Evolutionary conservation across 306 rosid species (phyloP).

Genomic region (Malus sieversii): DNA sequence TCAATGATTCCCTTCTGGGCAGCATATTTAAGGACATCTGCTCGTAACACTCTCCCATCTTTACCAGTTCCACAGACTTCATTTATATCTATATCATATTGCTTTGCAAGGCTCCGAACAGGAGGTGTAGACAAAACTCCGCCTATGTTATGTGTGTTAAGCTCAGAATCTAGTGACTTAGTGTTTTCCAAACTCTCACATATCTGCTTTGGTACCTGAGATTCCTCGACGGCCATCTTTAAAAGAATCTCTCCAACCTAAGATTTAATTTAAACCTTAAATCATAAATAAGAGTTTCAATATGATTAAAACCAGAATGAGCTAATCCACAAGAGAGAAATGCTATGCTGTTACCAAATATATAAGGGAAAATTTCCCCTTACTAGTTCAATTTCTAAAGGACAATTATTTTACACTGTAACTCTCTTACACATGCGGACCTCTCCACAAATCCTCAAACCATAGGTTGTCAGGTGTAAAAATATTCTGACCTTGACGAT

Average conservation of each 20-base stretch:
- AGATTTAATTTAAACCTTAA: conserved; percentile 12
- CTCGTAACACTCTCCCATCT: conserved; percentile 77
- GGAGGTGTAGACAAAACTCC: conserved; percentile 76
- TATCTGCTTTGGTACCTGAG: conserved; percentile 20
- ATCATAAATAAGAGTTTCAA: background rate
- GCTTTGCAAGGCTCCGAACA: conserved; percentile 71
- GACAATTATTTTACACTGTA: background rate
- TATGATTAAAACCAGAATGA: background rate
- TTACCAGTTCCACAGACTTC: conserved; percentile 69
- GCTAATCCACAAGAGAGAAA: background rate
- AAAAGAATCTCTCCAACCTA: conserved; percentile 95
- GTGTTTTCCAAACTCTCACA: conserved; percentile 29
- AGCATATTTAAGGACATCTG: conserved; percentile 60
- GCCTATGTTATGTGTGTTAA: conserved; percentile 20
- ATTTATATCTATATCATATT: conserved; percentile 59
- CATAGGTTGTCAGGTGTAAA: background rate
- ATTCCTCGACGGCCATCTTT: conserved; percentile 42
- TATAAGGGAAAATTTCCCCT: too few relatives aligned
- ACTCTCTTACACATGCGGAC: background rate
- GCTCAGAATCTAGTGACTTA: conserved; percentile 30
- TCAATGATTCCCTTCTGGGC: conserved; percentile 43
- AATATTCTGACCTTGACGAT: conserved; percentile 65
- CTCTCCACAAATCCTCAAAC: background rate
- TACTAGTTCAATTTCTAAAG: background rate
- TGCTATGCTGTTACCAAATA: background rate